phyloP scores from a whole-genome alignment of 1,139 yeast genomes.

The Pichia sp. region DNA sequence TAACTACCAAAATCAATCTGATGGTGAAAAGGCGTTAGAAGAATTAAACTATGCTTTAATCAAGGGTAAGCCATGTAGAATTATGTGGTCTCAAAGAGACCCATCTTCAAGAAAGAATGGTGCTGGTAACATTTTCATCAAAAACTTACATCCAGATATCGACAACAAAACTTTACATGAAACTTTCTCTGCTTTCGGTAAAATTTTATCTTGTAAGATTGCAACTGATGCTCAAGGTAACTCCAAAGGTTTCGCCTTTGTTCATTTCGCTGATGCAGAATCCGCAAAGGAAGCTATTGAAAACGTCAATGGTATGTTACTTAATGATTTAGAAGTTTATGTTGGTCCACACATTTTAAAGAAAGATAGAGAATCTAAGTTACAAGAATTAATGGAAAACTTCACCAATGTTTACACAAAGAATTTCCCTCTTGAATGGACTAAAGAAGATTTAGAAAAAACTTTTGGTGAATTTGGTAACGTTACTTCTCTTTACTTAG shows the following conservation, averaged over 20 bases:
- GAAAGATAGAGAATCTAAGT: constrained; percentile 92
- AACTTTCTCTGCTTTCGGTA: constrained; percentile 96
- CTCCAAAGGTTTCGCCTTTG: constrained; percentile 96
- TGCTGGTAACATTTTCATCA: constrained; percentile 94
- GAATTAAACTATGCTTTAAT: constrained; percentile 90
- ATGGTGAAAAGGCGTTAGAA: constrained; percentile 92
- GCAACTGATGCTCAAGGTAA: constrained; percentile 90
- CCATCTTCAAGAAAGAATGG: constrained; percentile 95
- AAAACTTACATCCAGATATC: constrained; percentile 96
- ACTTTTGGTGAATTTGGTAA: constrained; percentile 70
- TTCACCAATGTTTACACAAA: constrained; percentile 94
- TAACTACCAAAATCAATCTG: constrained; percentile 83
- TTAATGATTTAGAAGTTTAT: constrained; percentile 92
- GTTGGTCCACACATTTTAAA: constrained; percentile 93
- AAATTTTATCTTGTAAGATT: constrained; percentile 92
- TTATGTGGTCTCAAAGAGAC: constrained; percentile 99
- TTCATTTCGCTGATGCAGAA: constrained; percentile 90
- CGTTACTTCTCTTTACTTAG: constrained; percentile 79
- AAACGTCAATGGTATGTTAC: constrained; percentile 96
- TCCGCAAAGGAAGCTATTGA: constrained; percentile 95
- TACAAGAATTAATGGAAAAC: constrained; percentile 86
- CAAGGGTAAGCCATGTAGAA: constrained; percentile 97
- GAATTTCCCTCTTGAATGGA: constrained; percentile 69
- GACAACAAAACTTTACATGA: constrained; percentile 99
- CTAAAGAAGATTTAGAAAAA: constrained; percentile 67